Percentiles rank a stretch among this genome's conserved stretches.
Conservation (phyloP, 257 asterid genomes). For the Petrea volubilis region DNA sequence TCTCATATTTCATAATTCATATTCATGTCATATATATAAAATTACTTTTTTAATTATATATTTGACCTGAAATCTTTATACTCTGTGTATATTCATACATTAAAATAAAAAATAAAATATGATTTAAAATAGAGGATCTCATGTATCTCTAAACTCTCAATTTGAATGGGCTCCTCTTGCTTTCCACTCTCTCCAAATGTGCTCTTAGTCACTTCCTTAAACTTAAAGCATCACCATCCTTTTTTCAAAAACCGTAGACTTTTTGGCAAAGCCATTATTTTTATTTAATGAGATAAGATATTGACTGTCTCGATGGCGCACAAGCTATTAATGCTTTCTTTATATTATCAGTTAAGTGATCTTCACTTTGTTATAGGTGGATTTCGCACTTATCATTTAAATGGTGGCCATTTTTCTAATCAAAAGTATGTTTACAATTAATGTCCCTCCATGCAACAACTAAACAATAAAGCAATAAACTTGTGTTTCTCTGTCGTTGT, state of each 20-base stretch:
- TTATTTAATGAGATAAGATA: conserved; percentile 9
- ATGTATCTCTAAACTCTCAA: too few relatives aligned
- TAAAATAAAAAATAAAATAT: too few relatives aligned
- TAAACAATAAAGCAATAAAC: neutral
- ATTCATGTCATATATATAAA: too few relatives aligned
- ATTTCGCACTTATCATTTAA: neutral
- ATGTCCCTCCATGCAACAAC: conserved; percentile 14
- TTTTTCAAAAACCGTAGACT: conserved; percentile 12
- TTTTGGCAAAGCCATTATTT: neutral
- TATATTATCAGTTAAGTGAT: neutral
- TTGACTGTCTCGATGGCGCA: conserved; percentile 3
- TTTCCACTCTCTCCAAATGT: conserved; percentile 10
- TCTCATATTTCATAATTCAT: too few relatives aligned
- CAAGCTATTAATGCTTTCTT: neutral
- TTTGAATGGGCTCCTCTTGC: neutral
- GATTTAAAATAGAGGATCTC: too few relatives aligned
- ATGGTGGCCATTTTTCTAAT: neutral
- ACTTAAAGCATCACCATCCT: neutral
- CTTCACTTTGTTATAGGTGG: neutral
- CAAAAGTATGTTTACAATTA: neutral
- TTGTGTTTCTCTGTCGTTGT: conserved; percentile 2
- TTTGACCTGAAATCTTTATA: too few relatives aligned
- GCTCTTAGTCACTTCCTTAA: conserved; percentile 13
- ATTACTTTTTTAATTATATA: too few relatives aligned
- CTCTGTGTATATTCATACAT: too few relatives aligned